These are phyloP conservation scores for Babesia ovis DNA, from an alignment of 169 alveolate species.

Conservation along the genomic window DNA sequence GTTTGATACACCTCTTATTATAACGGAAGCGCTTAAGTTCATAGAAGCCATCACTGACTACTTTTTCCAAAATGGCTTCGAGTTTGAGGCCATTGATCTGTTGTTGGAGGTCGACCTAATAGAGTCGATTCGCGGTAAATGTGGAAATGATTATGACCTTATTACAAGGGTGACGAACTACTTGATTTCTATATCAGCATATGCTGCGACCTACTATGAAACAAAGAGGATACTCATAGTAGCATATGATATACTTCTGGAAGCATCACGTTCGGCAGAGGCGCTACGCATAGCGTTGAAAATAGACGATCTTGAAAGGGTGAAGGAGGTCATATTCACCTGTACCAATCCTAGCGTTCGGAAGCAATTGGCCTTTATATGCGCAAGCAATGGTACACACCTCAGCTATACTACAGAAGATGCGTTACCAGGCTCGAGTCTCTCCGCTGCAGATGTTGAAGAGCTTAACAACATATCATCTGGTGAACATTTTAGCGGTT, in stretches of 20 bases:
- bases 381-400: slow-evolving; percentile 46
- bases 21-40: slow-evolving; percentile 41
- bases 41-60: slow-evolving; percentile 53
- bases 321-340: slow-evolving; percentile 32
- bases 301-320: slow-evolving; percentile 36
- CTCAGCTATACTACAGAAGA: slow-evolving; percentile 43
- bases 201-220: slow-evolving; percentile 50
- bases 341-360: slow-evolving; percentile 25
- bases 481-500: slow-evolving; percentile 83
- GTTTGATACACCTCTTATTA: slow-evolving; percentile 23
- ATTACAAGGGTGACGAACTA: slow-evolving; percentile 51
- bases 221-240: slow-evolving; percentile 32
- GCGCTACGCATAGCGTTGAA: slow-evolving; percentile 60
- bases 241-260: slow-evolving; percentile 44
- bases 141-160: slow-evolving; percentile 57
- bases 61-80: slow-evolving; percentile 56
- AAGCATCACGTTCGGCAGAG: slow-evolving; percentile 29
- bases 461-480: slow-evolving; percentile 80
- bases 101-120: slow-evolving; percentile 61
- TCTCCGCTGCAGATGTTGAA: slow-evolving; percentile 44
- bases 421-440: slow-evolving; percentile 51
- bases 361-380: slow-evolving; percentile 51
- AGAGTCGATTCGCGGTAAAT: slow-evolving; percentile 43
- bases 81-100: slow-evolving; percentile 62
- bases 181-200: slow-evolving; percentile 41